These are phyloP conservation scores for Aspergillus sp. DNA, from an alignment of 2,329 filamentous ascomycete genomes.

Conservation along the genomic window DNA sequence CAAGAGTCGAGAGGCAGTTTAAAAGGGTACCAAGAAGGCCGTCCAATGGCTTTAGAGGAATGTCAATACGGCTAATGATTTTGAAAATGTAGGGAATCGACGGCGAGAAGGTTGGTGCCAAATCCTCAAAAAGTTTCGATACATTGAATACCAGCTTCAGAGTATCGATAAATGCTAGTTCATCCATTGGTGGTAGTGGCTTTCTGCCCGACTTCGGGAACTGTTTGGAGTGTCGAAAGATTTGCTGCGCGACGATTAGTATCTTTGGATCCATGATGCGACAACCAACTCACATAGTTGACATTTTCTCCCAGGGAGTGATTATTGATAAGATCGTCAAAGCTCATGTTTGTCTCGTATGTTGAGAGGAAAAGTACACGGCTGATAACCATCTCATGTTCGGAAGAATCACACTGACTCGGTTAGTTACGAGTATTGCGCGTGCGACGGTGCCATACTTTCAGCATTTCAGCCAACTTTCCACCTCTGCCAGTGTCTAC, in stretches of 20 bases:
- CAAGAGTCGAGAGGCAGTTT: conserved; percentile 78
- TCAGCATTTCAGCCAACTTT: conserved; percentile 69
- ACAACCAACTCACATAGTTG: conserved; percentile 44
- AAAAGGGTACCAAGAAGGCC: conserved; percentile 69
- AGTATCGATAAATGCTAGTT: conserved; percentile 79
- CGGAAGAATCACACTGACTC: conserved; percentile 62
- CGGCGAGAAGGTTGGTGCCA: conserved; percentile 61
- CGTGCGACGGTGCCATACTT: conserved; percentile 39
- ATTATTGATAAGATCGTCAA: conserved; percentile 64
- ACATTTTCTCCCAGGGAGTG: conserved; percentile 68
- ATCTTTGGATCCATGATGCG: not conserved
- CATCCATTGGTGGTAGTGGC: conserved; percentile 54
- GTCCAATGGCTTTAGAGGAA: conserved; percentile 67
- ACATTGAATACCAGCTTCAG: conserved; percentile 89
- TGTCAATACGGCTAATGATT: conserved; percentile 63
- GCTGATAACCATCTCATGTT: conserved; percentile 84
- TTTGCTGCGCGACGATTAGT: conserved; percentile 50
- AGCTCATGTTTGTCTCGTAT: conserved; percentile 70
- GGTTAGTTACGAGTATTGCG: conserved; percentile 2
- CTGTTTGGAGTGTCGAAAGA: conserved; percentile 66
- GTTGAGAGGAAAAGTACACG: conserved; percentile 78
- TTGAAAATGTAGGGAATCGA: conserved; percentile 69
- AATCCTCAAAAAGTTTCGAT: conserved; percentile 68
- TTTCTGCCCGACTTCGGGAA: conserved; percentile 45
- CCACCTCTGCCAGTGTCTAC: conserved; percentile 67